phyloP scores from a whole-genome alignment of 495 filamentous ascomycete genomes.

The Neurospora sp. region DNA sequence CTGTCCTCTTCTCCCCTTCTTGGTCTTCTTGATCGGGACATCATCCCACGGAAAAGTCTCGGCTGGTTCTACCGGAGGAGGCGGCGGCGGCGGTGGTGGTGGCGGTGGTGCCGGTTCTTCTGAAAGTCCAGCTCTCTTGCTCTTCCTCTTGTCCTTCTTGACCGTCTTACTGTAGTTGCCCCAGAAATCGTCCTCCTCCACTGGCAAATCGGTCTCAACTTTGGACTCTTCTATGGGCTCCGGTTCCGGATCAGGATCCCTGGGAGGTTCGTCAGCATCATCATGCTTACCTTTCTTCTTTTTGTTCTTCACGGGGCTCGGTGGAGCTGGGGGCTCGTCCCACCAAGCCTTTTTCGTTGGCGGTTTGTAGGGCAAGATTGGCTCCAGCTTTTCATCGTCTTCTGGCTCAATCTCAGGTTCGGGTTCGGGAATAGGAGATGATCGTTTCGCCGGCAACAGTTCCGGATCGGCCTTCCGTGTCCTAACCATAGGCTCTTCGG shows the following conservation, averaged over 20 bases:
- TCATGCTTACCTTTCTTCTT: conserved; percentile 17
- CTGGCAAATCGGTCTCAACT: conserved; percentile 17
- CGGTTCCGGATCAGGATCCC: conserved; percentile 11
- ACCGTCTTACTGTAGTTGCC: neutral
- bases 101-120: neutral
- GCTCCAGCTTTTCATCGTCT: neutral
- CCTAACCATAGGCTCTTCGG: conserved; percentile 9
- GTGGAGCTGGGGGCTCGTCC: neutral
- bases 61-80: neutral
- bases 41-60: neutral
- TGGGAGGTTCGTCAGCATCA: conserved; percentile 5
- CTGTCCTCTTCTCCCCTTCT: conserved; percentile 17
- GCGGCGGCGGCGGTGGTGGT: neutral
- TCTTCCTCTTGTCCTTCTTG: conserved; percentile 9
- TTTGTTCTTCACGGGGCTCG: conserved; percentile 10
- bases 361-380: neutral
- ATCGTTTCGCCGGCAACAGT: neutral
- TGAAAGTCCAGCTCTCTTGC: conserved; percentile 1
- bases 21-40: neutral
- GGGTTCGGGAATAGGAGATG: neutral
- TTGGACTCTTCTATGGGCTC: conserved; percentile 15
- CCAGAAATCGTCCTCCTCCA: conserved; percentile 15
- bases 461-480: conserved; percentile 1
- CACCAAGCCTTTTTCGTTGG: conserved; percentile 1
- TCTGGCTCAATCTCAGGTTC: conserved; percentile 2